A percentile compares a stretch with the other conserved stretches of the same genome.
Evolutionary conservation across 2,329 filamentous ascomycete genomes (phyloP).

Genomic region (Aspergillus unguis): DNA sequence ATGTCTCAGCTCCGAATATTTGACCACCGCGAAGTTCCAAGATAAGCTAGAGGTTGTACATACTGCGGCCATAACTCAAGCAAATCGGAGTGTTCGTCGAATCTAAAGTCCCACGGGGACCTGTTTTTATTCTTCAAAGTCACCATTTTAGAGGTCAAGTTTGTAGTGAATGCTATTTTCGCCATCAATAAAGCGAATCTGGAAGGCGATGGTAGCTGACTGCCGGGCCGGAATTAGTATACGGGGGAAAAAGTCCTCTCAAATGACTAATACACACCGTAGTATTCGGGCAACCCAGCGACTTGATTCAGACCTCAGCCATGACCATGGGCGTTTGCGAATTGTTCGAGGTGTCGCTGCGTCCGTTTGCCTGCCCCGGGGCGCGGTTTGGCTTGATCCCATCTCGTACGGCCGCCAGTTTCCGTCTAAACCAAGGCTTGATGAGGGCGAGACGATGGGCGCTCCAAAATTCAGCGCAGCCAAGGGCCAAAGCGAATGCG

Average conservation of each 20-base stretch:
- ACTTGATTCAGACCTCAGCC: constrained; percentile 1
- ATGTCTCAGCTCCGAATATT: background rate
- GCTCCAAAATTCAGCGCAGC: constrained; percentile 37
- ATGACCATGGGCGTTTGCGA: background rate
- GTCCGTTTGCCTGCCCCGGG: background rate
- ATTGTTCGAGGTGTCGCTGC: background rate
- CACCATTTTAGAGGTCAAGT: background rate
- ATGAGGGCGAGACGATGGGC: constrained; percentile 10
- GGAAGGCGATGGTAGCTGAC: background rate
- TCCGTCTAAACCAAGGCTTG: constrained; percentile 22
- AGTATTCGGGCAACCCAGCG: background rate
- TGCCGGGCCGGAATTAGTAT: background rate
- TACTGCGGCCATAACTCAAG: constrained; percentile 1
- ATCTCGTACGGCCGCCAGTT: constrained; percentile 9
- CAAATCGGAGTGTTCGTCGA: background rate
- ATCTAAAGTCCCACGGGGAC: background rate
- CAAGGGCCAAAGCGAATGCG: constrained; percentile 38
- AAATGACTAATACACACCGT: background rate
- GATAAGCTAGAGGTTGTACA: background rate
- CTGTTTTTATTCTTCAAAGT: background rate
- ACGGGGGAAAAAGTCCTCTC: background rate
- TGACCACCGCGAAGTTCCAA: background rate
- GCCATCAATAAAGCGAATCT: background rate
- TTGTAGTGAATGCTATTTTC: background rate
- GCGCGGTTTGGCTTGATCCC: background rate